Conservation (phyloP, 2,329 filamentous ascomycete genomes). For the Aquanectria penicillioides region DNA sequence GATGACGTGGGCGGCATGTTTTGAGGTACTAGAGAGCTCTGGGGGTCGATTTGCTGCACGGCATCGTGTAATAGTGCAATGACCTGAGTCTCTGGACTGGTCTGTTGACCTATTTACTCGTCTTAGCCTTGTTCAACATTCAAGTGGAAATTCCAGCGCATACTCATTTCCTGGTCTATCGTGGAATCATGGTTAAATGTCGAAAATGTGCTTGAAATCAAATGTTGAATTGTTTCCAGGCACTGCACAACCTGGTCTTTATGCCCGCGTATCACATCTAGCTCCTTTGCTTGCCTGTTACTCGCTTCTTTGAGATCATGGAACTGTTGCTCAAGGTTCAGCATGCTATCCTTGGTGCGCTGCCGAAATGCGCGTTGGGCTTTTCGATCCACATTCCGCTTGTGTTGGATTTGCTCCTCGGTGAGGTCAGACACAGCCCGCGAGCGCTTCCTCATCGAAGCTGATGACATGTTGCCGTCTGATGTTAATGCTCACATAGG, state of each 20-base stretch:
- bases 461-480: too few species aligned
- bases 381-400: not conserved
- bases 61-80: too few species aligned
- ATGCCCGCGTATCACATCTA: not conserved
- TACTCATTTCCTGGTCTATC: not conserved
- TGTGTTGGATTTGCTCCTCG: conserved; percentile 6
- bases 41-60: too few species aligned
- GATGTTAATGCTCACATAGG: too few species aligned
- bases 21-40: too few species aligned
- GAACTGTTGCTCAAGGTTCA: conserved; percentile 6
- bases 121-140: too few species aligned
- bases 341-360: not conserved
- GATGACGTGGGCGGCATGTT: too few species aligned
- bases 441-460: not conserved
- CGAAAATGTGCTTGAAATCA: not conserved
- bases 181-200: not conserved
- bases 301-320: conserved; percentile 3
- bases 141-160: too few species aligned
- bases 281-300: not conserved
- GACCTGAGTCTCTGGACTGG: not conserved
- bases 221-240: not conserved
- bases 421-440: not conserved
- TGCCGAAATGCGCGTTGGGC: conserved; percentile 7
- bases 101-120: too few species aligned
- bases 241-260: not conserved